A percentile compares a stretch with the other conserved stretches of the same genome.
phyloP scores from a whole-genome alignment of 257 asterid species.

The Nicotiana benthamiana region DNA sequence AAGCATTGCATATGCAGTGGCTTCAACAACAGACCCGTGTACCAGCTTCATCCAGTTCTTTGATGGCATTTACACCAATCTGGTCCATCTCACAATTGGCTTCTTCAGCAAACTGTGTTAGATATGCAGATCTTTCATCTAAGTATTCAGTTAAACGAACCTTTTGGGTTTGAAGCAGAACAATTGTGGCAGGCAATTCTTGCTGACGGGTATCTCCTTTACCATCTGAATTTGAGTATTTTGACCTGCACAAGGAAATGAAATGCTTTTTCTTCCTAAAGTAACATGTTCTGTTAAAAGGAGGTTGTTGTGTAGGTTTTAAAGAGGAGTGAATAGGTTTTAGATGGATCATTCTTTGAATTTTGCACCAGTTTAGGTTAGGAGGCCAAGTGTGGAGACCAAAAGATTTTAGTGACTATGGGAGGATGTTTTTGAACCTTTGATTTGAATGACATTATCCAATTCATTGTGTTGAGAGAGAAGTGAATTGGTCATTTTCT shows the following conservation, averaged over 20 bases:
- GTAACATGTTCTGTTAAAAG: slow-evolving; percentile 24
- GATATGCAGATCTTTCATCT: slow-evolving; percentile 70
- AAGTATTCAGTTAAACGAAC: slow-evolving; percentile 68
- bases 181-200: slow-evolving; percentile 75
- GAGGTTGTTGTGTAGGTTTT: slow-evolving; percentile 25
- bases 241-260: slow-evolving; percentile 38
- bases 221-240: slow-evolving; percentile 28
- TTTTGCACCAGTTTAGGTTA: not conserved
- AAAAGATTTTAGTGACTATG: not conserved
- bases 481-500: not conserved
- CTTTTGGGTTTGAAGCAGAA: slow-evolving; percentile 81
- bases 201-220: slow-evolving; percentile 58
- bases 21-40: slow-evolving; percentile 40
- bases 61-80: slow-evolving; percentile 81
- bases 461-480: not conserved
- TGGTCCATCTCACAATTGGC: slow-evolving; percentile 79
- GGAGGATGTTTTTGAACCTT: slow-evolving; percentile 34
- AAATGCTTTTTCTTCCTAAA: slow-evolving; percentile 26
- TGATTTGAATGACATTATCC: slow-evolving; percentile 12
- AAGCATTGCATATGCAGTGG: not conserved
- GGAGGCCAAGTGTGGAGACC: not conserved
- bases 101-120: slow-evolving; percentile 82
- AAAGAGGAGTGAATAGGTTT: slow-evolving; percentile 53
- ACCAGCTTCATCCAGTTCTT: slow-evolving; percentile 77
- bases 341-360: slow-evolving; percentile 46